These are phyloP conservation scores for Fusarium hostae DNA, from an alignment of 2,329 filamentous ascomycete genomes.

Conservation along the genomic window DNA sequence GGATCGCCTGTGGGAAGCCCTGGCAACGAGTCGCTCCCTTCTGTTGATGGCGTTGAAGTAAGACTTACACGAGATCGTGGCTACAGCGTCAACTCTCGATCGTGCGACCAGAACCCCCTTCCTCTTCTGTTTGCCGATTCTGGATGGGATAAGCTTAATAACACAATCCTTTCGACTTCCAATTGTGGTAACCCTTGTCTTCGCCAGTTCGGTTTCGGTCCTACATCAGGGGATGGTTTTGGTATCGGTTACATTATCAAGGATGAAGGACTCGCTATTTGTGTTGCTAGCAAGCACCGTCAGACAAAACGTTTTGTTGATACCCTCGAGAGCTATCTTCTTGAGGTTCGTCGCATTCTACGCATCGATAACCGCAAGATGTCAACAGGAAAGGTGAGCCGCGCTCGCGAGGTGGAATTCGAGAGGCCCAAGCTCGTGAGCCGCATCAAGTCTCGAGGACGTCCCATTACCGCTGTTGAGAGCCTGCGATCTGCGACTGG, in stretches of 20 bases:
- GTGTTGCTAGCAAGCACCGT: slow-evolving; percentile 90
- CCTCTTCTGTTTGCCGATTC: slow-evolving; percentile 86
- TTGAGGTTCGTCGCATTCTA: slow-evolving; percentile 88
- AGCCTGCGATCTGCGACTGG: slow-evolving; percentile 56
- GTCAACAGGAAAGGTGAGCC: slow-evolving; percentile 56
- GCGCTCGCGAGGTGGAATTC: slow-evolving; percentile 65
- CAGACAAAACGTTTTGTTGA: slow-evolving; percentile 93
- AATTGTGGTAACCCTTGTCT: slow-evolving; percentile 98
- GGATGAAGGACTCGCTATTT: slow-evolving; percentile 79
- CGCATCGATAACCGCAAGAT: slow-evolving; percentile 70
- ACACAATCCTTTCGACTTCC: slow-evolving; percentile 93
- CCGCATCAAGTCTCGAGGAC: slow-evolving; percentile 76
- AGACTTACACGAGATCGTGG: slow-evolving; percentile 59
- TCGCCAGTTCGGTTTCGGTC: slow-evolving; percentile 95
- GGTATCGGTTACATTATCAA: slow-evolving; percentile 99
- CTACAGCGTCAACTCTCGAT: slow-evolving; percentile 65
- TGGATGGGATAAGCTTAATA: slow-evolving; percentile 96
- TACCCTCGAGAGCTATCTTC: slow-evolving; percentile 86
- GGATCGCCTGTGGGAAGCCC: slow-evolving; percentile 64
- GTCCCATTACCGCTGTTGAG: slow-evolving; percentile 73
- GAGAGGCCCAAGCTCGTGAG: slow-evolving; percentile 52
- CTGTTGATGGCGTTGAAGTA: slow-evolving; percentile 47
- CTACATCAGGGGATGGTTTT: slow-evolving; percentile 92
- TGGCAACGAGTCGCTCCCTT: slow-evolving; percentile 60
- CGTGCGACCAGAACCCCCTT: slow-evolving; percentile 62